These are phyloP conservation scores for Bidens hawaiensis DNA, from an alignment of 140 eudicot species.

Conservation along the genomic window DNA sequence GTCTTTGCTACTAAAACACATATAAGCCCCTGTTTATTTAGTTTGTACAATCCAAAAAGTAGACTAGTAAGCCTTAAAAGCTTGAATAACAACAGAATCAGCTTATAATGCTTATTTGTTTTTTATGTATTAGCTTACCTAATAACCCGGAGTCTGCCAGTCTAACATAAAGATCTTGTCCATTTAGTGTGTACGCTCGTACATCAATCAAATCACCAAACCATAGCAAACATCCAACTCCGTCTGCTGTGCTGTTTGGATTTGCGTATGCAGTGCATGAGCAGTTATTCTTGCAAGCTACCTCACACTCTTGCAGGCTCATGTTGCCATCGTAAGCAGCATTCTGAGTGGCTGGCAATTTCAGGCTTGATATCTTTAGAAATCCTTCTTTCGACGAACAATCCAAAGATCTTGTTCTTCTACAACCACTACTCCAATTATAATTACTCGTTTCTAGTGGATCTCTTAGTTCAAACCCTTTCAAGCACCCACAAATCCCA, in stretches of 20 bases:
- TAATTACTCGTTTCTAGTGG: background rate
- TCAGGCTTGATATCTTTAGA: constrained; percentile 18
- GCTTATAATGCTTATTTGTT: too few species aligned
- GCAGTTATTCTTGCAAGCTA: constrained; percentile 20
- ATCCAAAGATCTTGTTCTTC: constrained; percentile 10
- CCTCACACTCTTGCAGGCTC: constrained; percentile 24
- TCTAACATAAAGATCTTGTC: constrained; percentile 17
- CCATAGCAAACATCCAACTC: constrained; percentile 28
- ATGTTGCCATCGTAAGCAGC: constrained; percentile 4
- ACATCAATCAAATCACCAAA: constrained; percentile 19
- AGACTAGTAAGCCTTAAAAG: too few species aligned
- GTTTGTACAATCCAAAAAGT: too few species aligned
- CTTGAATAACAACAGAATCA: too few species aligned
- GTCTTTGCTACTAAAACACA: too few species aligned
- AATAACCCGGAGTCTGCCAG: constrained; percentile 13
- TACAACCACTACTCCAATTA: constrained; percentile 23
- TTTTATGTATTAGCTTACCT: background rate
- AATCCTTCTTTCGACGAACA: constrained; percentile 24
- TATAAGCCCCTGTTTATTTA: too few species aligned
- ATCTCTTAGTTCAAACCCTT: constrained; percentile 15
- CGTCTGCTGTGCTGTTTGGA: constrained; percentile 7
- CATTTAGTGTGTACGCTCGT: constrained; percentile 4
- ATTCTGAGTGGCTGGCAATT: constrained; percentile 27
- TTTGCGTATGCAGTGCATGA: too few species aligned
- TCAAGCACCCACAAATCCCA: constrained; percentile 21